Evolutionary conservation across 495 filamentous ascomycete species (phyloP).

Genomic region (Aspergillus cristatus): DNA sequence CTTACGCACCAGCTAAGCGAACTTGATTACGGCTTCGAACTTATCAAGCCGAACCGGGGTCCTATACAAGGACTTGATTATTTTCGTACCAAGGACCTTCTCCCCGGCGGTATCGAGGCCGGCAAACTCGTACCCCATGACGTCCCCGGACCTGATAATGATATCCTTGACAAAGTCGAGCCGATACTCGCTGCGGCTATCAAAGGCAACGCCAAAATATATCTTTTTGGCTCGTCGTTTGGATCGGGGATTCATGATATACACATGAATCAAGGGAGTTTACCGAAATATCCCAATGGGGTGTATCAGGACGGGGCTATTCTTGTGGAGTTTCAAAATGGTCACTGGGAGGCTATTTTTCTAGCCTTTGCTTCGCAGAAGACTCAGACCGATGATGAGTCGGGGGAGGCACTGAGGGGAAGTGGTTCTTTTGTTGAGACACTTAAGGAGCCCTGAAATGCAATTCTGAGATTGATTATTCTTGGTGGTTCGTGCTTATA

Average conservation of each 20-base stretch:
- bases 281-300: constrained; percentile 24
- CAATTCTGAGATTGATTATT: too few species aligned
- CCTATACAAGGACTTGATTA: constrained; percentile 18
- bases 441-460: too few species aligned
- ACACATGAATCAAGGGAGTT: constrained; percentile 37
- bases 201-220: constrained; percentile 21
- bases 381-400: constrained; percentile 6
- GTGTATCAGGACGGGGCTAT: constrained; percentile 29
- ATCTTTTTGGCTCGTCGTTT: constrained; percentile 26
- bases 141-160: constrained; percentile 15
- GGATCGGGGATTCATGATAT: constrained; percentile 32
- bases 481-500: too few species aligned
- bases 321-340: constrained; percentile 8
- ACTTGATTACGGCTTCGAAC: constrained; percentile 17
- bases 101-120: constrained; percentile 11
- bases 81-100: constrained; percentile 14
- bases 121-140: constrained; percentile 16
- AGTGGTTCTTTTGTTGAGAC: too few species aligned
- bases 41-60: constrained; percentile 7
- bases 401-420: too few species aligned
- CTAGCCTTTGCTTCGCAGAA: constrained; percentile 10
- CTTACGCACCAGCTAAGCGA: constrained; percentile 13
- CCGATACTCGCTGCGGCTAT: constrained; percentile 26
- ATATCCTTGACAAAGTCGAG: constrained; percentile 26
- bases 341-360: constrained; percentile 12